These are phyloP conservation scores for Neurospora sp. DNA, from an alignment of 495 filamentous ascomycete species.

Conservation along the genomic window DNA sequence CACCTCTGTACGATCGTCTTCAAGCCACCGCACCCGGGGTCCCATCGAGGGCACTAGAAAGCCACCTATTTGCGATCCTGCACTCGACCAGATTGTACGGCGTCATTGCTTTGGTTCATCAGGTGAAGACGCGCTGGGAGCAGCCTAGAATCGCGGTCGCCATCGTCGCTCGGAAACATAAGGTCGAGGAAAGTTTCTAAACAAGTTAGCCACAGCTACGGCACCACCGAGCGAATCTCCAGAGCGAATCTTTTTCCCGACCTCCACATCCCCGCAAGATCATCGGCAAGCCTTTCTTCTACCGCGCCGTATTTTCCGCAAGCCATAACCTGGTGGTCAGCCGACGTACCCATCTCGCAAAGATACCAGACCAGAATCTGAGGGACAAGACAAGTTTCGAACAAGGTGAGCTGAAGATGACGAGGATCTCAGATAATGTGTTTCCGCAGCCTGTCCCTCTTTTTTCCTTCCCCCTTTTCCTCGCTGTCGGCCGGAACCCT, in stretches of 20 bases:
- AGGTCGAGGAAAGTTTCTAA: neutral
- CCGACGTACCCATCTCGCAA: neutral
- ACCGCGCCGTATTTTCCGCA: neutral
- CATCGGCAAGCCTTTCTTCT: neutral
- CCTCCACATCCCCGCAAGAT: neutral
- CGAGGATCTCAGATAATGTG: neutral
- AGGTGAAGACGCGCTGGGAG: constrained; percentile 6
- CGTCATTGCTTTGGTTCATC: constrained; percentile 9
- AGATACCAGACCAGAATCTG: neutral
- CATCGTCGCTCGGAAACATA: neutral
- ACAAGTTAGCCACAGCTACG: neutral
- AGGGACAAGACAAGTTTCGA: neutral
- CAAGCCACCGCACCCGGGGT: constrained; percentile 16
- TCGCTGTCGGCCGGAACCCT: neutral
- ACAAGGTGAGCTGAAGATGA: neutral
- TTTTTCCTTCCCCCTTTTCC: neutral
- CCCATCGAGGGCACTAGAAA: constrained; percentile 16
- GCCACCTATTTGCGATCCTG: constrained; percentile 14
- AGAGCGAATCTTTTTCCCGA: neutral
- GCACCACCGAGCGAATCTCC: neutral
- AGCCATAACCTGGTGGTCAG: neutral
- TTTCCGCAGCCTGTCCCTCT: neutral
- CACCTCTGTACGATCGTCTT: constrained; percentile 16
- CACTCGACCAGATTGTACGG: constrained; percentile 12
- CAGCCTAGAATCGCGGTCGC: neutral